Percentiles rank a stretch among this genome's conserved stretches.
Evolutionary conservation across 2,329 filamentous ascomycete species (phyloP).

Genomic region (Magnaporthiopsis rhizophila): DNA sequence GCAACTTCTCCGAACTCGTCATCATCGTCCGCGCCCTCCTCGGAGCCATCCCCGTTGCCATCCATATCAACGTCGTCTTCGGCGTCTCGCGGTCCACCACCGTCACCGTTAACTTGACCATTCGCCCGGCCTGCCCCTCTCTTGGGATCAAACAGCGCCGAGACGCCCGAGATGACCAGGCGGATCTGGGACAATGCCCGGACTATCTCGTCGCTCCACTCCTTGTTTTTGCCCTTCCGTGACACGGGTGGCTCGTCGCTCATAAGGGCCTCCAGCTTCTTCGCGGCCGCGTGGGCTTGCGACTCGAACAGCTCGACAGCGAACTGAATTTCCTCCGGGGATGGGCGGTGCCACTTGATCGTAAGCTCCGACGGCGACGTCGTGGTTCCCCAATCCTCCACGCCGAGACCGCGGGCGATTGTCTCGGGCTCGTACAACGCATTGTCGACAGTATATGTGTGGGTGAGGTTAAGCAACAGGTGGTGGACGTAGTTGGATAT

Average conservation of each 20-base stretch:
- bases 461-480: slow-evolving; percentile 84
- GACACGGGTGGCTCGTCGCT: slow-evolving; percentile 74
- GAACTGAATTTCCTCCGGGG: slow-evolving; percentile 72
- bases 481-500: slow-evolving; percentile 98
- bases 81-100: slow-evolving; percentile 26
- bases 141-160: slow-evolving; percentile 78
- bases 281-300: slow-evolving; percentile 69
- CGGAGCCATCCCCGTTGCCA: slow-evolving; percentile 46
- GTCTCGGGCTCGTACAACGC: slow-evolving; percentile 76
- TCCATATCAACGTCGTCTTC: slow-evolving; percentile 34
- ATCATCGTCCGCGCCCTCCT: slow-evolving; percentile 57
- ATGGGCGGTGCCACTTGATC: slow-evolving; percentile 86
- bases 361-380: slow-evolving; percentile 67
- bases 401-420: slow-evolving; percentile 61
- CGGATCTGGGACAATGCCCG: slow-evolving; percentile 80
- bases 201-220: slow-evolving; percentile 96
- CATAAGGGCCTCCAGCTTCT: slow-evolving; percentile 70
- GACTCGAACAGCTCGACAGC: slow-evolving; percentile 83
- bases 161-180: slow-evolving; percentile 84
- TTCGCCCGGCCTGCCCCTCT: slow-evolving; percentile 40
- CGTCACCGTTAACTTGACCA: slow-evolving; percentile 32
- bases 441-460: slow-evolving; percentile 88
- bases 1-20: slow-evolving; percentile 53
- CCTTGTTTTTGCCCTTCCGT: slow-evolving; percentile 90
- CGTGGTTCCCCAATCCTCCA: slow-evolving; percentile 78